These are phyloP conservation scores for Cystobasidiaceae sp. DNA, from an alignment of 1,284 basidiomycete species.

Conservation along the genomic window DNA sequence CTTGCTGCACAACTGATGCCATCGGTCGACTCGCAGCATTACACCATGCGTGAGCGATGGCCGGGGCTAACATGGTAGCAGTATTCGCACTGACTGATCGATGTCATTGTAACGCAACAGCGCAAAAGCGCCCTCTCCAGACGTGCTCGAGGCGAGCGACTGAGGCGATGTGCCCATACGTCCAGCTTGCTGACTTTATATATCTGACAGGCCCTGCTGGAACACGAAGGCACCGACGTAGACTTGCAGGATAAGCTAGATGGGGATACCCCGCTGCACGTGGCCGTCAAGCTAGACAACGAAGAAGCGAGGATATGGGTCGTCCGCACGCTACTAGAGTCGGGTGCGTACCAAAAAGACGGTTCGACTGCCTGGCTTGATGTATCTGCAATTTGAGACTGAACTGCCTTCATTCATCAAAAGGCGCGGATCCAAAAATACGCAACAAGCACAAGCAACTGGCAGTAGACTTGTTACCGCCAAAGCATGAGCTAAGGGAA, in stretches of 20 bases:
- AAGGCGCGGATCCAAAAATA: conserved; percentile 30
- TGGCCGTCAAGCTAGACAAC: conserved; percentile 64
- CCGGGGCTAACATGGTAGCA: too few relatives aligned
- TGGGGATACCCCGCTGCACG: conserved; percentile 73
- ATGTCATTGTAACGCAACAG: too few relatives aligned
- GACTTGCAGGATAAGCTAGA: conserved; percentile 70
- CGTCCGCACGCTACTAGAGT: conserved; percentile 65
- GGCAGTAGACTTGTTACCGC: conserved; percentile 9
- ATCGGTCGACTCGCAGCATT: conserved; percentile 54
- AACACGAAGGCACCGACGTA: conserved; percentile 72
- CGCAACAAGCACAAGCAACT: conserved; percentile 20
- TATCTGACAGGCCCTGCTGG: conserved; percentile 66
- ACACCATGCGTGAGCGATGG: conserved; percentile 65
- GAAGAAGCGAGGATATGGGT: conserved; percentile 56
- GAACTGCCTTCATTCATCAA: too few relatives aligned
- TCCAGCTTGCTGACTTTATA: conserved; percentile 48
- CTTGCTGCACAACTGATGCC: neutral
- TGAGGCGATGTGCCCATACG: neutral
- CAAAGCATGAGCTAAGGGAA: conserved; percentile 1
- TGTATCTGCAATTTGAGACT: too few relatives aligned
- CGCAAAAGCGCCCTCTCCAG: conserved; percentile 14
- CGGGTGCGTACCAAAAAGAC: too few relatives aligned
- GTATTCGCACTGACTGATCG: too few relatives aligned
- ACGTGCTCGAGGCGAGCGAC: conserved; percentile 7
- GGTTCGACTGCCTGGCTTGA: too few relatives aligned